These are phyloP conservation scores for Globisporangium lucens DNA, from an alignment of 352 stramenopile species.

Conservation along the genomic window DNA sequence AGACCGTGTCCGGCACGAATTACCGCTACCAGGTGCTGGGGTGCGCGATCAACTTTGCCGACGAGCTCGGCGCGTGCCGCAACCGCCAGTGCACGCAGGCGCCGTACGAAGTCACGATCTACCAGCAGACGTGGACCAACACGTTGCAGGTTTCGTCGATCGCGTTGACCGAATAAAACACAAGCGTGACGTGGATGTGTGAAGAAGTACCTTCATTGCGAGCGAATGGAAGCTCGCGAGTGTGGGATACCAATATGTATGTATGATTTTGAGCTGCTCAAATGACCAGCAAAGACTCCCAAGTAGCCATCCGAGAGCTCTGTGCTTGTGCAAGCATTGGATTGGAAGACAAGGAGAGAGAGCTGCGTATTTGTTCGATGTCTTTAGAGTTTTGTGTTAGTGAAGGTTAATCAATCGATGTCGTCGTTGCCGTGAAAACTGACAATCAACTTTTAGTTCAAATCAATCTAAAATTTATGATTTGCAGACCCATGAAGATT, in stretches of 20 bases:
- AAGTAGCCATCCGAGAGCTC: background rate
- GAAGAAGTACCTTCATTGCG: background rate
- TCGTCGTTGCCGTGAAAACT: too few species aligned
- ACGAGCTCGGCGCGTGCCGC: constrained; percentile 37
- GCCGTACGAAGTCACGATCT: constrained; percentile 38
- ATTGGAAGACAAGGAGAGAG: background rate
- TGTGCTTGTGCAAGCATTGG: background rate
- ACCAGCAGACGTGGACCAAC: constrained; percentile 33
- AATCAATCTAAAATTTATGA: too few species aligned
- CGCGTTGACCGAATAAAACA: constrained; percentile 21
- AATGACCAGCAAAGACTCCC: background rate
- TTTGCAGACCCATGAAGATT: too few species aligned
- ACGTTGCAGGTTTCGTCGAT: constrained; percentile 41
- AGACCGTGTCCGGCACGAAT: constrained; percentile 54
- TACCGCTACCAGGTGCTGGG: constrained; percentile 56
- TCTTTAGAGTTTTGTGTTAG: background rate
- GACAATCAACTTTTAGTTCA: too few species aligned
- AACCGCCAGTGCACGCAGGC: constrained; percentile 36
- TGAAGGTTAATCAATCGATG: too few species aligned
- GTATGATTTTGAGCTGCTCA: background rate
- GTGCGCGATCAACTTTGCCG: constrained; percentile 32
- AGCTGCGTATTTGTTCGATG: background rate
- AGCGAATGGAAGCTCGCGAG: background rate
- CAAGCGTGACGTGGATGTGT: background rate
- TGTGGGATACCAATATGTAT: background rate